Percentiles rank a stretch among this genome's conserved stretches.
Conservation (phyloP, 495 filamentous ascomycete genomes). For the Neurospora intermedia region DNA sequence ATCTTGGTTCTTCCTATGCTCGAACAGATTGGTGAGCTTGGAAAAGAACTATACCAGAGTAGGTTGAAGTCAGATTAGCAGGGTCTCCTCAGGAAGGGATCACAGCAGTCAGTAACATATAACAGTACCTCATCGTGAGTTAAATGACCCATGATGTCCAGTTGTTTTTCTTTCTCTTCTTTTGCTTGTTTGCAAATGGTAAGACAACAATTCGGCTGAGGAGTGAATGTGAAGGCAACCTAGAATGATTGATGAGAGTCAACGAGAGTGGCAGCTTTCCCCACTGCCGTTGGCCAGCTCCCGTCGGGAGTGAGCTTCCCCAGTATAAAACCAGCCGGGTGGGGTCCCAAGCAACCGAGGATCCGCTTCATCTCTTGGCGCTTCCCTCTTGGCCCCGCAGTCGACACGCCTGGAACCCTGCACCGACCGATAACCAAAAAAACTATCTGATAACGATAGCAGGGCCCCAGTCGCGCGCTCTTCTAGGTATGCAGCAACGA, state of each 20-base stretch:
- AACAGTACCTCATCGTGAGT: slow-evolving; percentile 63
- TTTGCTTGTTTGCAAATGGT: too few species aligned
- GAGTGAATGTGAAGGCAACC: not conserved
- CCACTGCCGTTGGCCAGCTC: not conserved
- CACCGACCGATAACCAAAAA: not conserved
- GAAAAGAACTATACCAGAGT: slow-evolving; percentile 63
- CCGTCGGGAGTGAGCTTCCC: not conserved
- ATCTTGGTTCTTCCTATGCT: slow-evolving; percentile 51
- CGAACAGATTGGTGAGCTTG: slow-evolving; percentile 64
- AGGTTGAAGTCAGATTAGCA: slow-evolving; percentile 2
- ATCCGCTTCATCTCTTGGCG: not conserved
- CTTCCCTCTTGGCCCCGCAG: not conserved
- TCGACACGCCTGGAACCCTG: not conserved
- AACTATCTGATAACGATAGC: not conserved
- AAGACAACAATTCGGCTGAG: not conserved
- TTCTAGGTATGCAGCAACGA: not conserved
- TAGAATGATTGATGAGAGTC: not conserved
- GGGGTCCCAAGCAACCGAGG: not conserved
- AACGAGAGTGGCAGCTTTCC: not conserved
- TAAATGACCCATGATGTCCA: slow-evolving; percentile 33
- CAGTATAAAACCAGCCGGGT: not conserved
- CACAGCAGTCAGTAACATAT: not conserved
- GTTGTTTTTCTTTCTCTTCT: not conserved
- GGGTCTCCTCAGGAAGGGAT: slow-evolving; percentile 11
- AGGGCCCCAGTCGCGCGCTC: not conserved